phyloP scores from a whole-genome alignment of 1,284 basidiomycete genomes.

The Tranzscheliella williamsii region DNA sequence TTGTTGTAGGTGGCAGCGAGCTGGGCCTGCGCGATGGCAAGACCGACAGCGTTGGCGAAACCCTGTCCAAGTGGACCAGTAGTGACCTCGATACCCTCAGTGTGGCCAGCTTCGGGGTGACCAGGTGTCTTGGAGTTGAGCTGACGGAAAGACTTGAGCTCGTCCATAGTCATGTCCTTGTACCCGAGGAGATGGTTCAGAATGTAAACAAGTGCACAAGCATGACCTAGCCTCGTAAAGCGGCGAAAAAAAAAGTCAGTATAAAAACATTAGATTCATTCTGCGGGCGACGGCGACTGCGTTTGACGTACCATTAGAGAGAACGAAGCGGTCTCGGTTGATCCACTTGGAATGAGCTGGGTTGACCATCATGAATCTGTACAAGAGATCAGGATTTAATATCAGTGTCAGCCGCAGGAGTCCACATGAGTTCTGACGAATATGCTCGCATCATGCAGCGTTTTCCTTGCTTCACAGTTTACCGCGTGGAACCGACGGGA shows the following conservation, averaged over 20 bases:
- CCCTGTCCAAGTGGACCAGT: constrained; percentile 90
- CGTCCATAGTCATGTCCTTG: constrained; percentile 74
- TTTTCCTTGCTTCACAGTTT: too few relatives aligned
- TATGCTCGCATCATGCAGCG: too few relatives aligned
- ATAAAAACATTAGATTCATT: too few relatives aligned
- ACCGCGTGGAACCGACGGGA: not conserved
- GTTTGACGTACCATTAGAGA: constrained; percentile 65
- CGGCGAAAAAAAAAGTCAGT: constrained; percentile 61
- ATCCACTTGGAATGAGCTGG: constrained; percentile 83
- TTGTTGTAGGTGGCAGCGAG: constrained; percentile 86
- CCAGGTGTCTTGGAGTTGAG: constrained; percentile 73
- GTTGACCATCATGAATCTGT: constrained; percentile 81
- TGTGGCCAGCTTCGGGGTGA: constrained; percentile 84
- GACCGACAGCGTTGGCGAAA: constrained; percentile 86
- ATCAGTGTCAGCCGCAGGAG: too few relatives aligned
- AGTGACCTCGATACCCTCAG: constrained; percentile 86
- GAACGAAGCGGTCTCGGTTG: constrained; percentile 68
- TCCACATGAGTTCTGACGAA: too few relatives aligned
- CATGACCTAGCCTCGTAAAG: constrained; percentile 62
- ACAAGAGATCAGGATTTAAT: too few relatives aligned
- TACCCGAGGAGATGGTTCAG: constrained; percentile 81
- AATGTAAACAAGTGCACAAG: constrained; percentile 70
- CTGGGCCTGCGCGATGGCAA: constrained; percentile 90
- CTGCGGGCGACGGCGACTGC: too few relatives aligned
- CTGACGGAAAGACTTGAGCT: constrained; percentile 73